Percentiles rank a stretch among this genome's conserved stretches.
These are phyloP conservation scores for Pseudogymnoascus verrucosus DNA, from an alignment of 2,329 filamentous ascomycete genomes.

Conservation along the genomic window DNA sequence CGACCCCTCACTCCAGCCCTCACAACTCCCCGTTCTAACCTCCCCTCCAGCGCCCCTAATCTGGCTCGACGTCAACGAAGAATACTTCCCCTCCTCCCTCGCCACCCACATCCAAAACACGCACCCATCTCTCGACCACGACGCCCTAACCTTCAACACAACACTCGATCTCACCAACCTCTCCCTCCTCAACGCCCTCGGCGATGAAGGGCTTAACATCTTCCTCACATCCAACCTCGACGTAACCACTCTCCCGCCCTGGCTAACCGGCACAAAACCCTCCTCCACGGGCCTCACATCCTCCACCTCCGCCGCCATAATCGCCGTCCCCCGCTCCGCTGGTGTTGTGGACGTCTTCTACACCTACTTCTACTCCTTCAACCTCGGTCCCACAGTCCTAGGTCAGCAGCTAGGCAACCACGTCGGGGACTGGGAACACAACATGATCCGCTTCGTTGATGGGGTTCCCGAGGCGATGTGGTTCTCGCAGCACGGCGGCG, in stretches of 20 bases:
- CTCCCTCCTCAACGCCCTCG: constrained; percentile 37
- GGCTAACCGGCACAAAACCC: constrained; percentile 46
- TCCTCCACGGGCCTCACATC: constrained; percentile 42
- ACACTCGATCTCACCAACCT: constrained; percentile 40
- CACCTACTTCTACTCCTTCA: constrained; percentile 14
- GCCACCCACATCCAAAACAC: constrained; percentile 38
- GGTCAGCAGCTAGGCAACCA: constrained; percentile 37
- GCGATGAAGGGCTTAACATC: constrained; percentile 33
- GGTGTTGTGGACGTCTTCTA: constrained; percentile 9
- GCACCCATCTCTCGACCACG: constrained; percentile 36
- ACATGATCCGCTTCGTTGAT: constrained; percentile 56
- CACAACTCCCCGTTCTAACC: not conserved
- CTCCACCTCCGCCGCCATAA: constrained; percentile 43
- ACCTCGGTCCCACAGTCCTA: constrained; percentile 5
- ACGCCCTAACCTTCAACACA: constrained; percentile 27
- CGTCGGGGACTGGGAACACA: constrained; percentile 61
- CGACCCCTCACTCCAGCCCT: not conserved
- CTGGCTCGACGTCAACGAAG: constrained; percentile 41
- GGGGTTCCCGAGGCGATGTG: constrained; percentile 48
- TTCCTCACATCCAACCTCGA: constrained; percentile 42
- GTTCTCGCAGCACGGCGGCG: constrained; percentile 55
- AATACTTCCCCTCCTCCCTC: constrained; percentile 43
- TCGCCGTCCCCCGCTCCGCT: constrained; percentile 31
- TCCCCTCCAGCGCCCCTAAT: constrained; percentile 38
- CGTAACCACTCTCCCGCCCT: constrained; percentile 37